Base-by-base conservation (phyloP, 257 asterid species). In the Leonotis leonurus region DNA sequence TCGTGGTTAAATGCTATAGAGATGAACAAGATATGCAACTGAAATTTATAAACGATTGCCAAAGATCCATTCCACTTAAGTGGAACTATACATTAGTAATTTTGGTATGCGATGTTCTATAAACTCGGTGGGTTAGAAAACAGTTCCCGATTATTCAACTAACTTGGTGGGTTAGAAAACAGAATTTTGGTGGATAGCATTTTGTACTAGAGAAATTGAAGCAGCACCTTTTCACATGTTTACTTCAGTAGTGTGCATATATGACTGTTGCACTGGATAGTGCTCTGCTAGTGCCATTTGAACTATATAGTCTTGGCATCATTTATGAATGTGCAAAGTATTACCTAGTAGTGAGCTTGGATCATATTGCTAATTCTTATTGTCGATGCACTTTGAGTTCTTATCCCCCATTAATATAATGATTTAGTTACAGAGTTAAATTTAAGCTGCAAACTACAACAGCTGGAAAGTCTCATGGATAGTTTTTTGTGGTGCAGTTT, bases 401-500 rank as follows among this genome's bases (percentile, higher is more conserved):
- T 37, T 54, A n/a, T n/a, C 33, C 54, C 14, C 36, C 36, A 11
- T 14, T 64, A 16, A 25, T 22, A 33, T 54, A 11, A 37, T 16
- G 14, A 32, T 45, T 64, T 22, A 57, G 49, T 40, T 49, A 29
- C 25, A 4, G 48, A 32, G 39, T 64, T 33, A 24, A n/a, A 21
- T 21, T 49, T 49, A 10, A 20, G 37, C 48, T 35, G 60, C 27
- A 32, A 24, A 50, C 24, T 64, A 41, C 11, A 6, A 20, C 7
- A 40, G 44, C 41, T 29, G 21, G 52, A 46, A 22, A 16, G 57
- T 16, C 37, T 70, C 11, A 56, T 24, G 44, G 52, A 60, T 20
- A 4, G 18, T 24, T 67, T 0, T 44, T 65, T 36, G 32, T 74
- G 43, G 55, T 86, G 85, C 83, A 92, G 99, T 89, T 89, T 76